phyloP scores from a whole-genome alignment of 106 monocot species.

The Allium cepa region DNA sequence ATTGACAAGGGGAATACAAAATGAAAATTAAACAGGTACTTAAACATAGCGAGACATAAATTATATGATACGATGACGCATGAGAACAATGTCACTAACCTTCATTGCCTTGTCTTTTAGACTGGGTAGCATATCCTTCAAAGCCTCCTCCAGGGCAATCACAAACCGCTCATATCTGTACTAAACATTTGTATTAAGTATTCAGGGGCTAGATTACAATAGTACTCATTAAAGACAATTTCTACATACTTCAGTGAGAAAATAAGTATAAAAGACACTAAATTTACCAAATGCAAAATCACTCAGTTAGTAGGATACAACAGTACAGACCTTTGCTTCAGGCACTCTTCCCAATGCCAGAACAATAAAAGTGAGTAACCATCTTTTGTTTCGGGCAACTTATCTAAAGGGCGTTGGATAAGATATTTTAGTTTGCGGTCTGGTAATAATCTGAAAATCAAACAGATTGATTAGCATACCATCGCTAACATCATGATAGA shows the following conservation, averaged over 20 bases:
- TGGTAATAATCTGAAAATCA: conserved; percentile 44
- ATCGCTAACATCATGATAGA: too few relatives aligned
- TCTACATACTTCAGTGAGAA: too few relatives aligned
- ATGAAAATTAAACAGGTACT: not conserved
- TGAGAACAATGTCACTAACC: conserved; percentile 25
- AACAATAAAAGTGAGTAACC: conserved; percentile 53
- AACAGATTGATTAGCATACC: not conserved
- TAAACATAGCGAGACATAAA: too few relatives aligned
- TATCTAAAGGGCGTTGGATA: conserved; percentile 58
- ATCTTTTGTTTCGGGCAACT: conserved; percentile 77
- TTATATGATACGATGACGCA: too few relatives aligned
- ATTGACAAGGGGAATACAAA: not conserved
- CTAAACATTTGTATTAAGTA: not conserved
- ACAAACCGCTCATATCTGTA: conserved; percentile 89
- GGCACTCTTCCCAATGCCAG: conserved; percentile 76
- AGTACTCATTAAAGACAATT: too few relatives aligned
- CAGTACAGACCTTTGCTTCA: conserved; percentile 67
- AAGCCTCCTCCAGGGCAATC: conserved; percentile 78
- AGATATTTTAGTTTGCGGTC: conserved; percentile 85
- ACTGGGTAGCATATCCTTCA: conserved; percentile 90
- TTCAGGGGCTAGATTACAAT: too few relatives aligned
- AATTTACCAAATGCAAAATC: too few relatives aligned
- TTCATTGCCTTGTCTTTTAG: conserved; percentile 95
- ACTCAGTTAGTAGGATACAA: not conserved
- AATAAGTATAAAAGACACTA: too few relatives aligned